These are phyloP conservation scores for Globisporangium orthogonon DNA, from an alignment of 352 stramenopile genomes.

Conservation along the genomic window DNA sequence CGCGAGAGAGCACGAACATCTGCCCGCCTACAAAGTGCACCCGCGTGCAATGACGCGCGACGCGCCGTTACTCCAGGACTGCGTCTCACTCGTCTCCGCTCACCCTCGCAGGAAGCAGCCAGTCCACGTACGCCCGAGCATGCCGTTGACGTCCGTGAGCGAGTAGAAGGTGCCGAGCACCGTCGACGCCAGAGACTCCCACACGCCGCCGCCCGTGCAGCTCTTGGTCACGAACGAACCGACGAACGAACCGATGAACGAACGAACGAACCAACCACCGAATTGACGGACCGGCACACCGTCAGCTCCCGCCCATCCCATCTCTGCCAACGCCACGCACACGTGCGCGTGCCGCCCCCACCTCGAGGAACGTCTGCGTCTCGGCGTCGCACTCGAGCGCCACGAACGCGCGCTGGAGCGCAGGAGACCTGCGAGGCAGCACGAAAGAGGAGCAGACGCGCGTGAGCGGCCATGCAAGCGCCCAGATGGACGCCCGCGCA, in stretches of 20 bases:
- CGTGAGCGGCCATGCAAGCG: not conserved
- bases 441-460: not conserved
- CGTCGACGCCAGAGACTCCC: conserved; percentile 56
- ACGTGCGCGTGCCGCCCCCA: conserved; percentile 10
- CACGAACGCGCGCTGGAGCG: conserved; percentile 56
- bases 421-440: conserved; percentile 31
- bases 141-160: conserved; percentile 76
- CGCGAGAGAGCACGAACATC: conserved; percentile 82
- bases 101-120: not conserved
- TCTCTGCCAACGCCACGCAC: no score
- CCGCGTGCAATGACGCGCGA: no score
- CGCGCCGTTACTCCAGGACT: no score
- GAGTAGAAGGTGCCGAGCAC: conserved; percentile 79
- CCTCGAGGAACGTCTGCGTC: conserved; percentile 64
- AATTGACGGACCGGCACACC: no score
- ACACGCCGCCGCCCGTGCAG: conserved; percentile 64
- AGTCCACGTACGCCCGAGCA: conserved; percentile 69
- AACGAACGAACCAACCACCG: no score
- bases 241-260: not conserved
- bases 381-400: conserved; percentile 71
- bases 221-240: conserved; percentile 24
- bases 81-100: no score
- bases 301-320: no score
- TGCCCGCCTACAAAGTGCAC: conserved; percentile 43
- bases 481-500: not conserved